phyloP scores from a whole-genome alignment of 768 basidiomycete genomes.

The Pleurotus citrinopileatus region DNA sequence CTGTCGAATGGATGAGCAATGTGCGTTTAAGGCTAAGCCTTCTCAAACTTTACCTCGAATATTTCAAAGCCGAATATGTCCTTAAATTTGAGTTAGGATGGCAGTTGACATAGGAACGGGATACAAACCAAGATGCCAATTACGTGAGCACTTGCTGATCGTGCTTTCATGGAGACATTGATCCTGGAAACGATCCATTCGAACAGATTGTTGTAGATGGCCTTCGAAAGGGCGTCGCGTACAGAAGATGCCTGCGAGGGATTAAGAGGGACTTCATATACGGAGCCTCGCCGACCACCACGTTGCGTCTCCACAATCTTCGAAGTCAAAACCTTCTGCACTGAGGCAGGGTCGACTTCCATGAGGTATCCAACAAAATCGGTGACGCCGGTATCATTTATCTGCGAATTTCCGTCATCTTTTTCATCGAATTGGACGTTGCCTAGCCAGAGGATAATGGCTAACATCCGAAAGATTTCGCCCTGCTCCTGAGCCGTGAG shows the following conservation, averaged over 20 bases:
- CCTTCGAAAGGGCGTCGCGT: constrained; percentile 90
- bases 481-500: constrained; percentile 81
- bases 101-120: neutral
- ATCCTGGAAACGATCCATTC: constrained; percentile 99
- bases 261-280: constrained; percentile 97
- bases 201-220: constrained; percentile 97
- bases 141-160: constrained; percentile 67
- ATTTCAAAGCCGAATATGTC: constrained; percentile 99
- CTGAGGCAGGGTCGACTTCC: constrained; percentile 74
- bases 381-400: constrained; percentile 83
- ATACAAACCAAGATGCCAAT: constrained; percentile 84
- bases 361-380: constrained; percentile 95
- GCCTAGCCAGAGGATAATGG: constrained; percentile 91
- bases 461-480: constrained; percentile 92
- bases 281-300: constrained; percentile 88
- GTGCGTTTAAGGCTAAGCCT: neutral
- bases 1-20: constrained; percentile 33
- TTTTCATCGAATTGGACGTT: constrained; percentile 89
- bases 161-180: constrained; percentile 94
- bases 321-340: constrained; percentile 85
- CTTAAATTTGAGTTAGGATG: constrained; percentile 29
- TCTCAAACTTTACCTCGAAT: constrained; percentile 63
- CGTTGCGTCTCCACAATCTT: constrained; percentile 90
- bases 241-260: constrained; percentile 87
- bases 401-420: constrained; percentile 84